Evolutionary conservation across 2,329 filamentous ascomycete genomes (phyloP).

Genomic region (Stemphylium vesicarium): DNA sequence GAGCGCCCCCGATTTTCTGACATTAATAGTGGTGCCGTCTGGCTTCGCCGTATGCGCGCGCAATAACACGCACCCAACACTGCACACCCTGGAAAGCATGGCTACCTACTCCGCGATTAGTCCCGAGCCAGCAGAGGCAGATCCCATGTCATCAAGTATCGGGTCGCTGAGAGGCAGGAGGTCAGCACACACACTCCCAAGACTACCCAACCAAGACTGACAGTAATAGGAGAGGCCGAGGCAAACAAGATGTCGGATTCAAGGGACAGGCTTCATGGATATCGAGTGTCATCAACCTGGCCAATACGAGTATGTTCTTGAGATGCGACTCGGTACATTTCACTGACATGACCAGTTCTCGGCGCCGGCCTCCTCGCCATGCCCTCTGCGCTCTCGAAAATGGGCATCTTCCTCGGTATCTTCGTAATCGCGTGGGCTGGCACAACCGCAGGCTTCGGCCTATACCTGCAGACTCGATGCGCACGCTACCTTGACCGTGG

Average conservation of each 20-base stretch:
- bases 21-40: not conserved
- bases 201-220: constrained; percentile 24
- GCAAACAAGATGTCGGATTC: constrained; percentile 72
- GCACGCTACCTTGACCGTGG: constrained; percentile 91
- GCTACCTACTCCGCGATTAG: constrained; percentile 56
- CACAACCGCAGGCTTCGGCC: constrained; percentile 84
- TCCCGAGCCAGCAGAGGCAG: constrained; percentile 47
- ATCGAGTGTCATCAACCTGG: constrained; percentile 91
- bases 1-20: not conserved
- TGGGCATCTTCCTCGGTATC: constrained; percentile 86
- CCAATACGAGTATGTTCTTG: constrained; percentile 82
- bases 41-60: constrained; percentile 35
- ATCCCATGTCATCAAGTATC: constrained; percentile 51
- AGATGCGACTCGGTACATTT: not conserved
- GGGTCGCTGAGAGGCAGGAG: constrained; percentile 49
- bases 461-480: constrained; percentile 94
- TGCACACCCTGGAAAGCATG: constrained; percentile 44
- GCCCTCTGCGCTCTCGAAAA: constrained; percentile 94
- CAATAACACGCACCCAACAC: constrained; percentile 24
- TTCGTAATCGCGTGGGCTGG: constrained; percentile 92
- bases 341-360: constrained; percentile 67
- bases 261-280: constrained; percentile 82
- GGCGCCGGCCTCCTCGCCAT: constrained; percentile 93
- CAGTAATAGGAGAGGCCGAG: constrained; percentile 59
- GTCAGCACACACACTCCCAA: constrained; percentile 20